Evolutionary conservation across 2,329 filamentous ascomycete genomes (phyloP).

Genomic region (Didymella keratinophila): DNA sequence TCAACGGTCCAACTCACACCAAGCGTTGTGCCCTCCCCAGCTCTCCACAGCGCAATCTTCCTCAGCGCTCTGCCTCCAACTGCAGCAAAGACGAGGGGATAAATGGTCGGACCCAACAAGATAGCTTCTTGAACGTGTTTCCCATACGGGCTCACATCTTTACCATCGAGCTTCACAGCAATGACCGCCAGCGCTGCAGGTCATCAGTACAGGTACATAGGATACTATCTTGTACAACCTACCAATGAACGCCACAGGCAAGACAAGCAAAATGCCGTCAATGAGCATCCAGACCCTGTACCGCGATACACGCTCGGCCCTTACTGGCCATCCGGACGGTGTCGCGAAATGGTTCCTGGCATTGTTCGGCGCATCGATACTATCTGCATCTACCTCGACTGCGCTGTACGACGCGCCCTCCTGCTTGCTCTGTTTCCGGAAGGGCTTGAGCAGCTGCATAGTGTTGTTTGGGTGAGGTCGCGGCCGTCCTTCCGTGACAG

Average conservation of each 20-base stretch:
- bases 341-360: not conserved
- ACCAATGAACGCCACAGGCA: slow-evolving; percentile 3
- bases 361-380: not conserved
- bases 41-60: slow-evolving; percentile 1
- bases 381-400: not conserved
- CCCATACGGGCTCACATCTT: not conserved
- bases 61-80: slow-evolving; percentile 2
- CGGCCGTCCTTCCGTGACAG: not conserved
- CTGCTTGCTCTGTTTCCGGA: not conserved
- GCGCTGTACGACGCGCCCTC: not conserved
- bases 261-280: not conserved
- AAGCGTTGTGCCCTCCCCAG: not conserved
- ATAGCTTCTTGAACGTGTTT: not conserved
- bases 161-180: slow-evolving; percentile 4
- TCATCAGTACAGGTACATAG: not conserved
- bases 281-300: not conserved
- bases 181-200: not conserved
- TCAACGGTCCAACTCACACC: not conserved
- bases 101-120: slow-evolving; percentile 1
- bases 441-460: not conserved
- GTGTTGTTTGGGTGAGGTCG: not conserved
- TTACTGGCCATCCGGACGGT: not conserved
- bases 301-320: not conserved
- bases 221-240: not conserved
- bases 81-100: slow-evolving; percentile 7